These are phyloP conservation scores for Paraphysoderma sedebokerense DNA, from an alignment of 371 early-diverging fungal species.

Conservation along the genomic window DNA sequence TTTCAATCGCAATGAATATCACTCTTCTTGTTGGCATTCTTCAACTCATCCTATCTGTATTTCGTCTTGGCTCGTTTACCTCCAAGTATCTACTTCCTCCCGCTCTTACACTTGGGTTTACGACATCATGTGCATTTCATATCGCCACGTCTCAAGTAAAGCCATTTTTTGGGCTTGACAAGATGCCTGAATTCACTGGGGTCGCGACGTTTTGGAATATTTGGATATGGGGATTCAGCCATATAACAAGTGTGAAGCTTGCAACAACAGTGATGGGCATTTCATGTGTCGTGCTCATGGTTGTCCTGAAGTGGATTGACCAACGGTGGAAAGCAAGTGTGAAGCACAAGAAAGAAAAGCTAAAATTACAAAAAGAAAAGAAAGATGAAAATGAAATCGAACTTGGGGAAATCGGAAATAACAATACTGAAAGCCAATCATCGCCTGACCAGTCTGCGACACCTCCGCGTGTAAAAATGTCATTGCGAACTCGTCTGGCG, in stretches of 20 bases:
- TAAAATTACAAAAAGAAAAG: not conserved
- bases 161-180: slow-evolving; percentile 20
- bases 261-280: slow-evolving; percentile 11
- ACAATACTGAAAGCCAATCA: not conserved
- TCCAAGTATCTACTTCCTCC: slow-evolving; percentile 20
- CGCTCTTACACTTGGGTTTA: slow-evolving; percentile 23
- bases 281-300: slow-evolving; percentile 12
- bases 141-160: slow-evolving; percentile 27
- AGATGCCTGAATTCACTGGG: slow-evolving; percentile 9
- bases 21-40: slow-evolving; percentile 15
- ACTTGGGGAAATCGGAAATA: no score
- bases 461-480: not conserved
- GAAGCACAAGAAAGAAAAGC: slow-evolving; percentile 5
- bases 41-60: slow-evolving; percentile 8
- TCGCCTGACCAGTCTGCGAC: not conserved
- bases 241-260: slow-evolving; percentile 12
- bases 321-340: slow-evolving; percentile 6
- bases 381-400: no score
- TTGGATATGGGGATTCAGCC: slow-evolving; percentile 11
- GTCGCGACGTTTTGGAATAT: slow-evolving; percentile 14
- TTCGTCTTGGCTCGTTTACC: slow-evolving; percentile 14
- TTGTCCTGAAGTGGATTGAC: slow-evolving; percentile 6
- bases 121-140: slow-evolving; percentile 21
- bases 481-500: not conserved
- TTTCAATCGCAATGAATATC: slow-evolving; percentile 15